Percentiles rank a stretch among this genome's conserved stretches.
Conservation (phyloP, 2,329 filamentous ascomycete genomes). For the Pseudocercospora fijiensis region DNA sequence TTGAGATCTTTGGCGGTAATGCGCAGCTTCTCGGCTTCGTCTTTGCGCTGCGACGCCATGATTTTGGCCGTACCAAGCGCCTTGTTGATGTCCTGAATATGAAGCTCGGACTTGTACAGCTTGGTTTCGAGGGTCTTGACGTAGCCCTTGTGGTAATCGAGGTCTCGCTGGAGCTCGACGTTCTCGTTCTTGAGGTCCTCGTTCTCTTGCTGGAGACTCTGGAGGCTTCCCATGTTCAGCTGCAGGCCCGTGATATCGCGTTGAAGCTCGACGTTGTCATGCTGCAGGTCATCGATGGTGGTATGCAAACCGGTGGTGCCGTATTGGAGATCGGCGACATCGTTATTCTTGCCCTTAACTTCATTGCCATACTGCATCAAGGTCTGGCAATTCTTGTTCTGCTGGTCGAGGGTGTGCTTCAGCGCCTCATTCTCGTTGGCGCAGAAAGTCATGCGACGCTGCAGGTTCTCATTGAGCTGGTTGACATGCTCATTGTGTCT, state of each 20-base stretch:
- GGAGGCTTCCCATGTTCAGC: neutral
- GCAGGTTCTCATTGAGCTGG: neutral
- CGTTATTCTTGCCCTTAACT: neutral
- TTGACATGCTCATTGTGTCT: neutral
- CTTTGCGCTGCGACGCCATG: slow-evolving; percentile 3
- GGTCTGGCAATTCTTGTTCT: slow-evolving; percentile 3
- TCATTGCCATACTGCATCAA: slow-evolving; percentile 1
- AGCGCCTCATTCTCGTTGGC: neutral
- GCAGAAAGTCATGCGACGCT: neutral
- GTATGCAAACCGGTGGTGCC: no score
- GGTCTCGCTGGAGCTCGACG: slow-evolving; percentile 5
- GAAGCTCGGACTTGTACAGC: slow-evolving; percentile 2
- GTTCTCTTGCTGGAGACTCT: neutral
- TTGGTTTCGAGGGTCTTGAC: slow-evolving; percentile 4
- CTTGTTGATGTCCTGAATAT: slow-evolving; percentile 4
- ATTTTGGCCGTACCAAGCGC: slow-evolving; percentile 10
- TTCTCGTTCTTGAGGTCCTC: neutral
- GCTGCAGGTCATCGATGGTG: neutral
- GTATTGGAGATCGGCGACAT: slow-evolving; percentile 1
- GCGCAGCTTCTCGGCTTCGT: slow-evolving; percentile 6
- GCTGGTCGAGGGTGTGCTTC: slow-evolving; percentile 1
- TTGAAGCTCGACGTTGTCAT: neutral
- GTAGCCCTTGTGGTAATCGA: slow-evolving; percentile 4
- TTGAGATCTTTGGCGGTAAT: neutral
- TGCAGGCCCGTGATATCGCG: neutral